Conservation (phyloP, 129 eudicot species). For the Glebionis coronaria region DNA sequence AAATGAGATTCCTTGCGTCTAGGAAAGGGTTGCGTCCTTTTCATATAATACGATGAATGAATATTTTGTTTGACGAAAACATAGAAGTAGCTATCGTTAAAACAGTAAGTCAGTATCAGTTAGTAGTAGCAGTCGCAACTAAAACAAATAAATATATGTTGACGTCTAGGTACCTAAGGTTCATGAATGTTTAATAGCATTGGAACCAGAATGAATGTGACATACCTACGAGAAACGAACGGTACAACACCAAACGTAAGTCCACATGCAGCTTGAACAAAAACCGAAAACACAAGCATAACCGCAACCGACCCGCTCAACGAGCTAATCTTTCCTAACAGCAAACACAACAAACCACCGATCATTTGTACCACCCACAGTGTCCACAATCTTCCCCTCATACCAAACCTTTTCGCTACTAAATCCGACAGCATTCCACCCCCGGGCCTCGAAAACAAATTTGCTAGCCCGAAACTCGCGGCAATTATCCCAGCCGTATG, state of each 20-base stretch:
- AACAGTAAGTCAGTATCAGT: too few relatives aligned
- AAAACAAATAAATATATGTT: too few relatives aligned
- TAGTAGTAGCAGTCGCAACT: too few relatives aligned
- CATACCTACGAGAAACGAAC: constrained; percentile 46
- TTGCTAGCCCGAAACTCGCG: constrained; percentile 70
- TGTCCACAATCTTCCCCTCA: constrained; percentile 55
- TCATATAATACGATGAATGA: too few relatives aligned
- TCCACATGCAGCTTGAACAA: constrained; percentile 63
- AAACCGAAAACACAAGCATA: constrained; percentile 53
- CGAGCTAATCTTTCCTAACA: constrained; percentile 38
- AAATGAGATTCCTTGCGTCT: constrained; percentile 13
- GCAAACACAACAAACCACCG: constrained; percentile 43
- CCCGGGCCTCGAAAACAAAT: constrained; percentile 62
- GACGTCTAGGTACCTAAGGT: too few relatives aligned
- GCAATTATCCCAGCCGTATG: constrained; percentile 76
- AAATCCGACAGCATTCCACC: constrained; percentile 70
- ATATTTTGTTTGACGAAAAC: too few relatives aligned
- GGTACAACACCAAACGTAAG: constrained; percentile 64
- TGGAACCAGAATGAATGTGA: background rate
- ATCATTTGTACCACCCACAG: constrained; percentile 50
- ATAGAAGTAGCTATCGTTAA: too few relatives aligned
- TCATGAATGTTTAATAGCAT: background rate
- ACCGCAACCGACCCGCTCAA: constrained; percentile 37
- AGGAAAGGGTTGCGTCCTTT: background rate
- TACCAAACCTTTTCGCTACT: constrained; percentile 51